phyloP scores from a whole-genome alignment of 768 basidiomycete genomes.

The Rhizopogon vinicolor region DNA sequence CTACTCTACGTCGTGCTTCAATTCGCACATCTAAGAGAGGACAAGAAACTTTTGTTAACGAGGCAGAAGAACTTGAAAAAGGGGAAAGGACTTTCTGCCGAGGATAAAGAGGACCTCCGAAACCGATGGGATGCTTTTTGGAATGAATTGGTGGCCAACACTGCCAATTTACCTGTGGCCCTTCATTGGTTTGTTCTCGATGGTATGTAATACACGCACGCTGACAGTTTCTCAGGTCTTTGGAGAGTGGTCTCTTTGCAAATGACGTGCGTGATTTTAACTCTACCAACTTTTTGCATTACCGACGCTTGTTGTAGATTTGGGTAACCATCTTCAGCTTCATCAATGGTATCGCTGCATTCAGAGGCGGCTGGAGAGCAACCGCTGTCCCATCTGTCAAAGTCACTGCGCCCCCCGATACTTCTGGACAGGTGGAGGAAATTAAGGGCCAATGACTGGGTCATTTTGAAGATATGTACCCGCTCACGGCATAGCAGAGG shows the following conservation, averaged over 20 bases:
- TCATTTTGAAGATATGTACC: not conserved
- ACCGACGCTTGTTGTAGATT: constrained; percentile 22
- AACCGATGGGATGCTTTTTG: constrained; percentile 64
- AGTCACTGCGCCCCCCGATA: not conserved
- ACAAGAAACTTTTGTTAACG: constrained; percentile 52
- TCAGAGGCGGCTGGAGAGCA: constrained; percentile 69
- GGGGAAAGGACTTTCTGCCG: constrained; percentile 45
- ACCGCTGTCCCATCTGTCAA: constrained; percentile 35
- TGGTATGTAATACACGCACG: not conserved
- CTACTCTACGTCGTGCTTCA: constrained; percentile 74
- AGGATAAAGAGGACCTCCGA: constrained; percentile 52
- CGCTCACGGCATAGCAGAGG: too few species aligned
- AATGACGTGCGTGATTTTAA: constrained; percentile 46
- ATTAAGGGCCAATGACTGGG: not conserved
- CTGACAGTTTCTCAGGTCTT: constrained; percentile 44
- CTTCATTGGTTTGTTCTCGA: constrained; percentile 57
- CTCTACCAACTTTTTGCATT: not conserved
- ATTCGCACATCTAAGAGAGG: constrained; percentile 67
- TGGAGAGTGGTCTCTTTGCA: constrained; percentile 60
- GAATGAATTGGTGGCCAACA: constrained; percentile 68
- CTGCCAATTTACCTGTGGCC: constrained; percentile 77
- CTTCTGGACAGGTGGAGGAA: not conserved
- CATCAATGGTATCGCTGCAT: constrained; percentile 53
- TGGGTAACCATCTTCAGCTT: constrained; percentile 39
- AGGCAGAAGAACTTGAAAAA: constrained; percentile 54